Evolutionary conservation across 495 filamentous ascomycete species (phyloP), one percentile per base, ranked within the genome.

Genomic region (Annulohypoxylon stygium): DNA sequence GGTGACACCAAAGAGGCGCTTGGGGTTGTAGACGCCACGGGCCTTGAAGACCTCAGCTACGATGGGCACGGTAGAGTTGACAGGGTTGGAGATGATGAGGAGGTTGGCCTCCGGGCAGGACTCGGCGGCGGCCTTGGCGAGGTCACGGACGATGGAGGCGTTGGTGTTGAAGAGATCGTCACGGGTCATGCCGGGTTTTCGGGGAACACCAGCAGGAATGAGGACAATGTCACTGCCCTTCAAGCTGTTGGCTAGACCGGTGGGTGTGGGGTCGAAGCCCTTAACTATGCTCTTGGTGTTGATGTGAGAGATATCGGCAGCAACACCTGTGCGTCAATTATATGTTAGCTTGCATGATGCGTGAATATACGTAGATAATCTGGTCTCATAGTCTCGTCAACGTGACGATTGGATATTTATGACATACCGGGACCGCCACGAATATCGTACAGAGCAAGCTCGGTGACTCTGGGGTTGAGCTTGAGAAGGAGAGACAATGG

Each of bases 111-210:
- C 88, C 67, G 96, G 97, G 81, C 90, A 87, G 77, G 92, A 87
- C 76, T 97, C 91, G 77, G 96, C 96, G 78, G 89, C 90, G 75
- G 94, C 94, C 90, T 99, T 98, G 82, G 96, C 95, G 69, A 99
- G 91, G 85, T 98, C 96, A 70, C 96, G 96, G 81, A 99, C 96
- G 79, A 99, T 99, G 74, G 94, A 97, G 82, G 97, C 96, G 83
- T 99, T 99, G 88, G 95, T 99, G 88, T 99, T 99, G 93, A 99
- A 99, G 63, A 99, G 92, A 80, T 99, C 94, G 86, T 98, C 96
- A 86, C 96, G 94, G 86, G 93, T 97, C 96, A 99, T 99, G 84
- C 96, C 96, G 79, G 96, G 96, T 89, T 99, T 99, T 86, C 96
- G 94, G 75, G 96, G 96, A 73, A 99, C 96, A 86, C 96, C 96